Evolutionary conservation across 106 monocot genomes (phyloP).

Genomic region (Phalaenopsis aphrodite): DNA sequence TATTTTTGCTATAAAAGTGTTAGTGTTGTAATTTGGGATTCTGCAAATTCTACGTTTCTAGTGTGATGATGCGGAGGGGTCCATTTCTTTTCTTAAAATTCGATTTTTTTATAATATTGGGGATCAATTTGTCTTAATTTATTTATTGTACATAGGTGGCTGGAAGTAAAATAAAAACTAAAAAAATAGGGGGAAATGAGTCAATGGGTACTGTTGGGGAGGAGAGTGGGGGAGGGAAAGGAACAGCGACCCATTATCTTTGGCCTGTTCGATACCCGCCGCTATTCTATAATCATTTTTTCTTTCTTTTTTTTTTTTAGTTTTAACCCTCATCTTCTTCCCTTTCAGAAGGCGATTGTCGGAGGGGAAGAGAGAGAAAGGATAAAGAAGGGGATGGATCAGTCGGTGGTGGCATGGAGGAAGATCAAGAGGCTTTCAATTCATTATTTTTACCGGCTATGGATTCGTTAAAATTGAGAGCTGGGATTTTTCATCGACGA

Average conservation of each 20-base stretch:
- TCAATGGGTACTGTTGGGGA: conserved; percentile 2
- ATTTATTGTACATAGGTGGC: no score
- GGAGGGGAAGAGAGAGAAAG: conserved; percentile 13
- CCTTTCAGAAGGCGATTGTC: conserved; percentile 55
- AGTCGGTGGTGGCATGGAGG: conserved; percentile 15
- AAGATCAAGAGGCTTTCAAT: conserved; percentile 1
- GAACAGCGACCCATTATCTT: conserved; percentile 42
- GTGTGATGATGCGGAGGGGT: no score
- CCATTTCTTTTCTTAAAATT: no score
- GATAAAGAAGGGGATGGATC: conserved; percentile 14
- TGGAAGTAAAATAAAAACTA: no score
- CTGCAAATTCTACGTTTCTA: no score
- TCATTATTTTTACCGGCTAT: conserved; percentile 13
- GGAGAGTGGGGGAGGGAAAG: conserved; percentile 5
- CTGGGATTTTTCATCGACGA: background rate
- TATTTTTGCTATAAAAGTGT: no score
- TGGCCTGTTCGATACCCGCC: conserved; percentile 18
- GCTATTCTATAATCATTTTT: conserved; percentile 22
- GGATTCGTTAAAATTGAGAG: background rate
- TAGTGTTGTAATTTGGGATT: no score
- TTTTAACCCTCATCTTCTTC: conserved; percentile 15
- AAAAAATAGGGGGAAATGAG: background rate
- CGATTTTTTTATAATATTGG: no score
- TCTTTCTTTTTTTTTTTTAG: conserved; percentile 3
- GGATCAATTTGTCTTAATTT: no score